A percentile compares a stretch with the other conserved stretches of the same genome.
Conservation (phyloP, 306 rosid genomes). For the Fragaria ananassa region DNA sequence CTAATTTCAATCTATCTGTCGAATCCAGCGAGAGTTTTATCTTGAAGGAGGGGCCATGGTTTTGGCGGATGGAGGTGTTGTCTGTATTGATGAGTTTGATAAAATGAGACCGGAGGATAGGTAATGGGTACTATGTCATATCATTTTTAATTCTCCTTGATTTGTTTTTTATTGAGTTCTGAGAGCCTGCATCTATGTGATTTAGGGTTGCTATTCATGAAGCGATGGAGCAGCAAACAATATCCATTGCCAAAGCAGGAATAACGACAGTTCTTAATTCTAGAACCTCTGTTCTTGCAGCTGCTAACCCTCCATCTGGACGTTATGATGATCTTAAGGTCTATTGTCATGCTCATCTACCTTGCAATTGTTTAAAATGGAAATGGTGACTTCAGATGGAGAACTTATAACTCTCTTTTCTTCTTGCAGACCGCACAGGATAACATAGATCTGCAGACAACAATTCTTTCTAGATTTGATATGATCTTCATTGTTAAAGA, state of each 20-base stretch:
- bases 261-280: conserved; percentile 98
- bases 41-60: conserved; percentile 99
- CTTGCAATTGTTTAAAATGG: conserved; percentile 10
- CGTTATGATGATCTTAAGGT: conserved; percentile 99
- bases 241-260: conserved; percentile 99
- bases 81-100: conserved; percentile 97
- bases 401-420: conserved; percentile 28
- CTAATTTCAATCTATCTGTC: conserved; percentile 28
- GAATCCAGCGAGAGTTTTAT: conserved; percentile 86
- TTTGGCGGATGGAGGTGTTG: conserved; percentile 99
- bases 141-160: conserved; percentile 16
- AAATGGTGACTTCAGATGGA: background rate
- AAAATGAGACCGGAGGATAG: conserved; percentile 99
- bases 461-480: conserved; percentile 96
- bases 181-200: conserved; percentile 15
- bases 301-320: conserved; percentile 99
- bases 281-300: conserved; percentile 97
- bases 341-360: background rate
- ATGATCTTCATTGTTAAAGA: conserved; percentile 96
- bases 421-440: conserved; percentile 93
- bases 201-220: conserved; percentile 96
- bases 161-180: background rate
- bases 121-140: conserved; percentile 35
- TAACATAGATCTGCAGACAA: conserved; percentile 96
- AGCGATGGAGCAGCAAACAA: conserved; percentile 99